Percentiles rank a stretch among this genome's conserved stretches.
Conservation (phyloP, 2,329 filamentous ascomycete genomes). For the Neofusicoccum sp. region DNA sequence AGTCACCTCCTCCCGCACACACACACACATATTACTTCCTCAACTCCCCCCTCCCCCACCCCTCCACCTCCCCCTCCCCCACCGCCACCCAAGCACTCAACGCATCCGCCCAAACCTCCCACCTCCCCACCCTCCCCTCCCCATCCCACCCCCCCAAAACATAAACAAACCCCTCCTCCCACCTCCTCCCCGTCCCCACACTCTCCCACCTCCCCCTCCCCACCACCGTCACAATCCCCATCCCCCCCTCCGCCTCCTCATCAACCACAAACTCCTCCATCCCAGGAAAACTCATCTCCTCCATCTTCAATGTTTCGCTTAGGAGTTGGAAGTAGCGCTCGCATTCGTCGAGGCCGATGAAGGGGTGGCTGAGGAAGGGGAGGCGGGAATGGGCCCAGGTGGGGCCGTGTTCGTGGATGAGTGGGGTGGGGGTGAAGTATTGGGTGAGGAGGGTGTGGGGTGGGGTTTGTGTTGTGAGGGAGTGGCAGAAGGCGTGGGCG, state of each 20-base stretch:
- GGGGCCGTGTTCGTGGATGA: constrained; percentile 12
- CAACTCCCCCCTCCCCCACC: constrained; percentile 6
- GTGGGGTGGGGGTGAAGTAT: constrained; percentile 1
- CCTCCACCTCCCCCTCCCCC: constrained; percentile 1
- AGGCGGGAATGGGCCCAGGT: background rate
- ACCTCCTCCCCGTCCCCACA: background rate
- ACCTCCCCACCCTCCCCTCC: background rate
- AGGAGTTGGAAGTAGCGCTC: background rate
- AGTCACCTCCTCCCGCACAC: too few species aligned
- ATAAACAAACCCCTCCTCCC: constrained; percentile 13
- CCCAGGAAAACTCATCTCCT: background rate
- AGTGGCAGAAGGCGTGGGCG: constrained; percentile 3
- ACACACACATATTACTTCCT: background rate
- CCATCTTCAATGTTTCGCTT: background rate
- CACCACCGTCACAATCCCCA: background rate
- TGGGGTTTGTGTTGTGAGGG: background rate
- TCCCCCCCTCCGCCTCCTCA: background rate
- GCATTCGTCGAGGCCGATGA: background rate
- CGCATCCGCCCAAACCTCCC: constrained; percentile 18
- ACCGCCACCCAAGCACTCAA: constrained; percentile 15
- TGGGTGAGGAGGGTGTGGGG: background rate
- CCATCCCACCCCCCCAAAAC: constrained; percentile 9
- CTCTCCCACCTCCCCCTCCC: constrained; percentile 1
- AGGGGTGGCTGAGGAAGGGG: background rate
- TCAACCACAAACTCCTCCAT: background rate